Conservation (phyloP, 345 rosid species). For the Garcia nutans region DNA sequence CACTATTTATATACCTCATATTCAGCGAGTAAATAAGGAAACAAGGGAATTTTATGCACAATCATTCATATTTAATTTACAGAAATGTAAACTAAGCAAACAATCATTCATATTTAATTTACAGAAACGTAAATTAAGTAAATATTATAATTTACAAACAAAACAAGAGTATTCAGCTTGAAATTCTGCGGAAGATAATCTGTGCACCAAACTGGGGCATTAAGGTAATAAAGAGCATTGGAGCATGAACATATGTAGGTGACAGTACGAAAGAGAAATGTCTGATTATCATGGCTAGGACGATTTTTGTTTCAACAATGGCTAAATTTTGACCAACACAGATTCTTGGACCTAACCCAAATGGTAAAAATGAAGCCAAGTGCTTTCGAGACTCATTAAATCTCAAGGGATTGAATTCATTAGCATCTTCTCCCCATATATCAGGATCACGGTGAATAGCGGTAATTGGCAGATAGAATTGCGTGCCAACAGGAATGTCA, state of each 20-base stretch:
- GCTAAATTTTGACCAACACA: constrained; percentile 29
- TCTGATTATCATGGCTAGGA: constrained; percentile 53
- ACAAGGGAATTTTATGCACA: background rate
- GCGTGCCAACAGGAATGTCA: constrained; percentile 59
- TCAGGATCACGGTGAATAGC: constrained; percentile 60
- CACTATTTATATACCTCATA: no score
- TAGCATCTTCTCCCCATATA: constrained; percentile 71
- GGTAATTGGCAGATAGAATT: constrained; percentile 43
- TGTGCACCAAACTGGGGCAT: constrained; percentile 76
- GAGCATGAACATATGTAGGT: constrained; percentile 73
- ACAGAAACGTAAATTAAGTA: no score
- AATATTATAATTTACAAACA: background rate
- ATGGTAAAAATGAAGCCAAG: constrained; percentile 21
- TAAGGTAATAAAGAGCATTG: constrained; percentile 44
- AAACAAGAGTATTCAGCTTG: background rate
- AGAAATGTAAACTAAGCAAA: background rate
- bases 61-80: background rate
- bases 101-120: background rate
- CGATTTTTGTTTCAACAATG: constrained; percentile 39
- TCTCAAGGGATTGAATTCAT: constrained; percentile 33
- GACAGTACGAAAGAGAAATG: constrained; percentile 47
- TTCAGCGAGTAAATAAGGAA: no score
- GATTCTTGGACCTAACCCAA: constrained; percentile 31
- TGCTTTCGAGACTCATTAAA: constrained; percentile 24
- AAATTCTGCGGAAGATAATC: constrained; percentile 48